Evolutionary conservation across 805 yeast genomes (phyloP).

Genomic region (Vanderwaltozyma yarrowii): DNA sequence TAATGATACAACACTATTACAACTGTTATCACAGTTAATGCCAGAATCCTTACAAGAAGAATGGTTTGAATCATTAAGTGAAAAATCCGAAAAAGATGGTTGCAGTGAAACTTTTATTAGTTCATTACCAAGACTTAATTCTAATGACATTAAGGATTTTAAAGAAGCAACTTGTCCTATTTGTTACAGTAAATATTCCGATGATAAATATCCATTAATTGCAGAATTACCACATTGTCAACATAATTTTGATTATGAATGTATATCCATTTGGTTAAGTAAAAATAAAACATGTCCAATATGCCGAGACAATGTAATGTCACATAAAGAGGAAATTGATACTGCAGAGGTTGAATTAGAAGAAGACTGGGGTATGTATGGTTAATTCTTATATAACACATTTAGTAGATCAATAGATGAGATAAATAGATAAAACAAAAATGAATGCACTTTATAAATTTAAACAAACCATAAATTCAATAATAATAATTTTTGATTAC

Average conservation of each 20-base stretch:
- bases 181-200: constrained; percentile 62
- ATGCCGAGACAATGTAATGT: constrained; percentile 65
- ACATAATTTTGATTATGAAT: constrained; percentile 81
- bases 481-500: too few relatives aligned
- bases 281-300: constrained; percentile 72
- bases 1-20: constrained; percentile 7
- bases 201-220: constrained; percentile 69
- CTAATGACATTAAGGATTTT: constrained; percentile 28
- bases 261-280: constrained; percentile 83
- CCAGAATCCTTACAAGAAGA: constrained; percentile 21
- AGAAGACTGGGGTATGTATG: constrained; percentile 75
- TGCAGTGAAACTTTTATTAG: constrained; percentile 66
- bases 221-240: constrained; percentile 68
- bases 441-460: too few relatives aligned
- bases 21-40: constrained; percentile 14
- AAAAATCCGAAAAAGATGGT: constrained; percentile 31
- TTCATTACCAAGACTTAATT: constrained; percentile 59
- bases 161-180: constrained; percentile 67
- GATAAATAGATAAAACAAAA: not conserved
- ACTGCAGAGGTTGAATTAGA: constrained; percentile 52
- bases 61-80: constrained; percentile 20
- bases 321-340: constrained; percentile 31
- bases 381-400: constrained; percentile 27
- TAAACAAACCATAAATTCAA: too few relatives aligned
- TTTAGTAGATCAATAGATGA: not conserved